phyloP scores from a whole-genome alignment of 2,329 filamentous ascomycete genomes.

The Claviceps sp. region DNA sequence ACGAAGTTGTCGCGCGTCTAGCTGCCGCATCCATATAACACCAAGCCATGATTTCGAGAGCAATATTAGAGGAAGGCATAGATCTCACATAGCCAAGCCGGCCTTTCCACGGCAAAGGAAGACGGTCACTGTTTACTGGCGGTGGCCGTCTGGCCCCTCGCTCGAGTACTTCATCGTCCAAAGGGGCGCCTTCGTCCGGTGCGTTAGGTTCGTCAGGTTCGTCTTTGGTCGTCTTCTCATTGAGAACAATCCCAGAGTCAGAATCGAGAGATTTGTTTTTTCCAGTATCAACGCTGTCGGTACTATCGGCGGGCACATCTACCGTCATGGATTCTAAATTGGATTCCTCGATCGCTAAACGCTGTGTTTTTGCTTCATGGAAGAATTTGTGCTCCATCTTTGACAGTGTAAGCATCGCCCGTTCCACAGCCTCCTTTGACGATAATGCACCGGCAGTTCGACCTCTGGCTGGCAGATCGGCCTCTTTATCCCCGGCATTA shows the following conservation, averaged over 20 bases:
- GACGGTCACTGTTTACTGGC: conserved; percentile 66
- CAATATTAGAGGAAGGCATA: not conserved
- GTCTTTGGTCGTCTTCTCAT: not conserved
- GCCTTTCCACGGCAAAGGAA: conserved; percentile 85
- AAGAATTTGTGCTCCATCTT: conserved; percentile 36
- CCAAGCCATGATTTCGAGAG: not conserved
- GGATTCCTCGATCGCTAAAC: conserved; percentile 31
- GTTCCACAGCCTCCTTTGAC: conserved; percentile 18
- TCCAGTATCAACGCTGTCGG: not conserved
- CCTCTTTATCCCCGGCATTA: not conserved
- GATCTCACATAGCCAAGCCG: conserved; percentile 68
- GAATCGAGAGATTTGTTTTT: not conserved
- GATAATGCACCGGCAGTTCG: not conserved
- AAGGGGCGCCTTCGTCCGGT: not conserved
- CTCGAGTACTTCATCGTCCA: conserved; percentile 11
- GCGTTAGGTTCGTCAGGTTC: not conserved
- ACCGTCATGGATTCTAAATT: conserved; percentile 9
- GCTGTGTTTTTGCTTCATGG: conserved; percentile 30
- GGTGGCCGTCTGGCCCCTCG: conserved; percentile 45
- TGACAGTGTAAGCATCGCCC: conserved; percentile 30
- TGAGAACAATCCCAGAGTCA: not conserved
- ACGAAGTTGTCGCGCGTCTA: not conserved
- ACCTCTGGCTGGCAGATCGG: not conserved
- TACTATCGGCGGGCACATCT: not conserved
- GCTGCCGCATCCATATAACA: not conserved